These are phyloP conservation scores for Lasiodiplodia hormozganensis DNA, from an alignment of 2,329 filamentous ascomycete genomes.

Conservation along the genomic window DNA sequence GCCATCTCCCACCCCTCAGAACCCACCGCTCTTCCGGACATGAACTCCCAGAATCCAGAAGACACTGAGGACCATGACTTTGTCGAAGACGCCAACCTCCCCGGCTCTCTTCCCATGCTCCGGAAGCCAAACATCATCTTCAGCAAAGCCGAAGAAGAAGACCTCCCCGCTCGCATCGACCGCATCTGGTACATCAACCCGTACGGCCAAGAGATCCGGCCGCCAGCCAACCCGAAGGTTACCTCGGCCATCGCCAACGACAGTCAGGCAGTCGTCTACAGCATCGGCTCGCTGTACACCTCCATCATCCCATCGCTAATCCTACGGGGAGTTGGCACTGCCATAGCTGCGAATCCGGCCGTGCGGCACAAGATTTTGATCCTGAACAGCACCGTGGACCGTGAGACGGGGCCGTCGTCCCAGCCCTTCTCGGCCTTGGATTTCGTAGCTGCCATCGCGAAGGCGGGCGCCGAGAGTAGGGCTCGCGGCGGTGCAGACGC, in stretches of 20 bases:
- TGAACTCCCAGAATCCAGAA: constrained; percentile 40
- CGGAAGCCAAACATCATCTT: constrained; percentile 83
- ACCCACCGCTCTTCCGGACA: constrained; percentile 57
- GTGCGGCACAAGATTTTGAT: constrained; percentile 79
- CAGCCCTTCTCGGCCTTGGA: constrained; percentile 75
- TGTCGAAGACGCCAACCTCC: constrained; percentile 81
- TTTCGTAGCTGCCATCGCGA: constrained; percentile 80
- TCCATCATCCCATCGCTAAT: constrained; percentile 85
- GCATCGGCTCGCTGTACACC: constrained; percentile 93
- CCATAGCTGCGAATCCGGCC: constrained; percentile 57
- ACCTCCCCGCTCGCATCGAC: constrained; percentile 77
- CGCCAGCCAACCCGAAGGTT: constrained; percentile 82
- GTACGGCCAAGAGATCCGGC: constrained; percentile 94
- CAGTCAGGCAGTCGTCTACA: constrained; percentile 79
- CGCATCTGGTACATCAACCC: constrained; percentile 98
- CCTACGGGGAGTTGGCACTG: constrained; percentile 75
- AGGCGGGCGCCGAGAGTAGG: constrained; percentile 58
- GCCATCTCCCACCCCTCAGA: constrained; percentile 85
- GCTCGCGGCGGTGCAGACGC: constrained; percentile 25
- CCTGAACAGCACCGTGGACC: constrained; percentile 81
- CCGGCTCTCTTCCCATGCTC: constrained; percentile 79
- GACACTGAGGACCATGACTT: constrained; percentile 63
- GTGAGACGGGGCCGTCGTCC: constrained; percentile 78
- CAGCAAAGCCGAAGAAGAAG: constrained; percentile 76
- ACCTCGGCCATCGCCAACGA: constrained; percentile 66